Evolutionary conservation across 345 rosid species (phyloP).

Genomic region (Diplotaxis tenuifolia): DNA sequence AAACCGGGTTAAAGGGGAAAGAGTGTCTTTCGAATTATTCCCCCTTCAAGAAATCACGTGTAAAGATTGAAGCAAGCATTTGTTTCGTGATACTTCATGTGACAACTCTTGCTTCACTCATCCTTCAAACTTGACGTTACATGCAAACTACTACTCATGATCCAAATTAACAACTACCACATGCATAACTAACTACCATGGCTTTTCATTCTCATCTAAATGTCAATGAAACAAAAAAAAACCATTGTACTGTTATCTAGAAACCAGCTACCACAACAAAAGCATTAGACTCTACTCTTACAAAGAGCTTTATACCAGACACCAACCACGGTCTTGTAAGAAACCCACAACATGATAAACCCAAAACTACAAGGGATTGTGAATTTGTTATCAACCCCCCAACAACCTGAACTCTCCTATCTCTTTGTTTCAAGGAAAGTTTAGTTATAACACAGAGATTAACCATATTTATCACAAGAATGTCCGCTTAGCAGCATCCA

Average conservation of each 20-base stretch:
- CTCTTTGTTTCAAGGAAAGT: not conserved
- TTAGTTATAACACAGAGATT: constrained; percentile 13
- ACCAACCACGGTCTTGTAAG: not conserved
- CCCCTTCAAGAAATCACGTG: not conserved
- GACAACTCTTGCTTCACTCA: not conserved
- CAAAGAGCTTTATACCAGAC: not conserved
- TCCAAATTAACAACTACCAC: not conserved
- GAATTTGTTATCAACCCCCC: not conserved
- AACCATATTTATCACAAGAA: constrained; percentile 10
- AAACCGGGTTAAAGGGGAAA: constrained; percentile 9
- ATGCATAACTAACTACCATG: constrained; percentile 7
- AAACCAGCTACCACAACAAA: not conserved
- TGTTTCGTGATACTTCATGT: constrained; percentile 12
- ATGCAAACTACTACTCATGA: not conserved
- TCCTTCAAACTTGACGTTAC: not conserved
- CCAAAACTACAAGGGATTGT: not conserved
- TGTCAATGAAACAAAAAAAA: not conserved
- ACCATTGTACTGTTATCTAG: not conserved
- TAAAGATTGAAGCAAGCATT: not conserved
- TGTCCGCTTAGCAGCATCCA: constrained; percentile 67
- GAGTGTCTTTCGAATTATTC: not conserved
- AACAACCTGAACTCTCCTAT: not conserved
- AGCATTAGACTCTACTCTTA: not conserved
- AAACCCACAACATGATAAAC: not conserved
- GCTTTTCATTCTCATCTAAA: not conserved